Conservation (phyloP, 2,329 filamentous ascomycete genomes). For the Neonectria coccinea region DNA sequence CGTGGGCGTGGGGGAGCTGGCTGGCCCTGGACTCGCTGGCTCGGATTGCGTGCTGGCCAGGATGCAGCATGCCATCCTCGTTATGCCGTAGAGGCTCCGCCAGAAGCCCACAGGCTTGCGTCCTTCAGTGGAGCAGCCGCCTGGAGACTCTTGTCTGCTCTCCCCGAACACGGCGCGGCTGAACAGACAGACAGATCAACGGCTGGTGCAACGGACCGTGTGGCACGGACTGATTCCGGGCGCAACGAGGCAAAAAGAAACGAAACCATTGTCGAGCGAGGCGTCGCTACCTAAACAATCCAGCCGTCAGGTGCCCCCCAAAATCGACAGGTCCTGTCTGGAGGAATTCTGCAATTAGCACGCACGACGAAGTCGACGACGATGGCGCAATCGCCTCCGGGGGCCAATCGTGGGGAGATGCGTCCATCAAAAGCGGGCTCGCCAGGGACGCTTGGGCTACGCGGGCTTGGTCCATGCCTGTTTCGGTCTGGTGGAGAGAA, state of each 20-base stretch:
- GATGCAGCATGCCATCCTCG: conserved; percentile 46
- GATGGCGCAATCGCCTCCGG: conserved; percentile 42
- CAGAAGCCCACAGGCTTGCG: conserved; percentile 23
- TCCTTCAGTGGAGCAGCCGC: conserved; percentile 8
- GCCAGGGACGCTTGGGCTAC: conserved; percentile 13
- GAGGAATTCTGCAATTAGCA: conserved; percentile 25
- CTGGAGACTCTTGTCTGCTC: background rate
- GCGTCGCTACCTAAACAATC: background rate
- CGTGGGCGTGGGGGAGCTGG: conserved; percentile 35
- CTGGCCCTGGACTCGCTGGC: conserved; percentile 2
- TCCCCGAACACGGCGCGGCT: background rate
- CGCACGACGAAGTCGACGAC: conserved; percentile 38
- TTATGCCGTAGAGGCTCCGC: conserved; percentile 34
- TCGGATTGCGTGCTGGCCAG: conserved; percentile 47
- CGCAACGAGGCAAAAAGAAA: background rate
- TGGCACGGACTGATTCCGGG: conserved; percentile 1
- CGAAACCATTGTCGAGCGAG: background rate
- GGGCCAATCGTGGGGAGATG: conserved; percentile 29
- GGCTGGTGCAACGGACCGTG: background rate
- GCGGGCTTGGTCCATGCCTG: background rate
- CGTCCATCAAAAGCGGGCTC: conserved; percentile 25
- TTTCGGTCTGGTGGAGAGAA: conserved; percentile 28
- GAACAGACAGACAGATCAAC: background rate
- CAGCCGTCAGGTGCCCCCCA: background rate
- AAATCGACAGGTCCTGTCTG: background rate